These are phyloP conservation scores for Starmera pachycereana DNA, from an alignment of 805 yeast genomes.

Conservation along the genomic window DNA sequence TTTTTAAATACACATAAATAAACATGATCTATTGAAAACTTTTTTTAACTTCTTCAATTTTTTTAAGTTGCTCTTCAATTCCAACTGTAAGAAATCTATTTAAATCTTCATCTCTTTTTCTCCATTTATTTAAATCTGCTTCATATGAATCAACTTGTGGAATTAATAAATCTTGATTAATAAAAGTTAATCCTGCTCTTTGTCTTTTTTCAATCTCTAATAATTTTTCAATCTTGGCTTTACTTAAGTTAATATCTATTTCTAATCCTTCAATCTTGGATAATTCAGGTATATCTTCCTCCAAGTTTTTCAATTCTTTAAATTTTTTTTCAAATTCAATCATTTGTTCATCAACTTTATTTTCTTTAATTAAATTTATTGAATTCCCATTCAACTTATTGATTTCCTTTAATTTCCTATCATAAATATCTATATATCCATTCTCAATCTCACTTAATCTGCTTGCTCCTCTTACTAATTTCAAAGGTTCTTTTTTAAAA, in stretches of 20 bases:
- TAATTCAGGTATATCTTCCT: constrained; percentile 7
- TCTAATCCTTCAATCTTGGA: constrained; percentile 6
- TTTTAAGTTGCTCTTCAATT: constrained; percentile 11
- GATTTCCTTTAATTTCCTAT: constrained; percentile 3
- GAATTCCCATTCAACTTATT: constrained; percentile 4
- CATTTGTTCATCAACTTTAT: constrained; percentile 8
- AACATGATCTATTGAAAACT: neutral
- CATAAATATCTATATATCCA: constrained; percentile 5
- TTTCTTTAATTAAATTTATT: constrained; percentile 7
- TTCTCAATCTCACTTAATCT: constrained; percentile 7
- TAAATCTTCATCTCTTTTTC: constrained; percentile 11
- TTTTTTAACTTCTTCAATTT: constrained; percentile 7
- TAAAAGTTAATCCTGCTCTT: constrained; percentile 8
- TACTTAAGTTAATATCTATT: constrained; percentile 1
- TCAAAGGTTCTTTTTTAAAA: neutral
- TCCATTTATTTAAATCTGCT: constrained; percentile 12
- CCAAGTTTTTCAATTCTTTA: constrained; percentile 2
- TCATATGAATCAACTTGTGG: constrained; percentile 11
- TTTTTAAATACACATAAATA: neutral
- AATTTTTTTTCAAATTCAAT: constrained; percentile 4
- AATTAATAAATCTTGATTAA: constrained; percentile 9
- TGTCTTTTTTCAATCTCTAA: constrained; percentile 12
- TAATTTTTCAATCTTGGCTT: constrained; percentile 10
- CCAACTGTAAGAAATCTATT: constrained; percentile 13
- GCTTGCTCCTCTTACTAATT: neutral